These are phyloP conservation scores for Lepidopterella palustris DNA, from an alignment of 495 filamentous ascomycete genomes.

Conservation along the genomic window DNA sequence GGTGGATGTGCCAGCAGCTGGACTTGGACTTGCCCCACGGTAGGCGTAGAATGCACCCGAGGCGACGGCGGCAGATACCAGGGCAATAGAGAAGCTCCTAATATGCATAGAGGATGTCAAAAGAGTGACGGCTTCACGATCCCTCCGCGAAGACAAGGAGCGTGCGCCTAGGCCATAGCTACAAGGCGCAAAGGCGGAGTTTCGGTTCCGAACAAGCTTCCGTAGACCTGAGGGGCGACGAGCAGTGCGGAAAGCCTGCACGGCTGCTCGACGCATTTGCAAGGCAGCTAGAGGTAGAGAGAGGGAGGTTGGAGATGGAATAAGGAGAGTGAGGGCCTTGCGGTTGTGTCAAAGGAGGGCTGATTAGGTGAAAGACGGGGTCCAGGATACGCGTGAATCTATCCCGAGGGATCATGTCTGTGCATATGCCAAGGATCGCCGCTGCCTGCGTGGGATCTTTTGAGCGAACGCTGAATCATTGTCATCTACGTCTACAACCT, in stretches of 20 bases:
- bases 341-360: background rate
- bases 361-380: background rate
- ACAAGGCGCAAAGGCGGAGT: conserved; percentile 41
- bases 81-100: conserved; percentile 55
- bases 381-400: background rate
- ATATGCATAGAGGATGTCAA: conserved; percentile 57
- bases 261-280: conserved; percentile 58
- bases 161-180: conserved; percentile 44
- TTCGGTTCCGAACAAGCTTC: conserved; percentile 45
- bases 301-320: background rate
- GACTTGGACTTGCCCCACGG: conserved; percentile 31
- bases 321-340: background rate
- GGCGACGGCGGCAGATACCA: conserved; percentile 55
- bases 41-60: conserved; percentile 63
- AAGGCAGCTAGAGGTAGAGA: background rate
- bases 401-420: too few species aligned
- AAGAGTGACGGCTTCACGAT: conserved; percentile 32
- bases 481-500: background rate
- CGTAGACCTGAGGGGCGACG: conserved; percentile 51
- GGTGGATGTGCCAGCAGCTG: conserved; percentile 1
- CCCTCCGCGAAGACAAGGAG: conserved; percentile 39
- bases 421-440: background rate
- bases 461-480: too few species aligned
- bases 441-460: too few species aligned
- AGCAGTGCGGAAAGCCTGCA: conserved; percentile 57